Base-by-base conservation (phyloP, 2,329 filamentous ascomycete genomes). In the Dactylellina sp. region DNA sequence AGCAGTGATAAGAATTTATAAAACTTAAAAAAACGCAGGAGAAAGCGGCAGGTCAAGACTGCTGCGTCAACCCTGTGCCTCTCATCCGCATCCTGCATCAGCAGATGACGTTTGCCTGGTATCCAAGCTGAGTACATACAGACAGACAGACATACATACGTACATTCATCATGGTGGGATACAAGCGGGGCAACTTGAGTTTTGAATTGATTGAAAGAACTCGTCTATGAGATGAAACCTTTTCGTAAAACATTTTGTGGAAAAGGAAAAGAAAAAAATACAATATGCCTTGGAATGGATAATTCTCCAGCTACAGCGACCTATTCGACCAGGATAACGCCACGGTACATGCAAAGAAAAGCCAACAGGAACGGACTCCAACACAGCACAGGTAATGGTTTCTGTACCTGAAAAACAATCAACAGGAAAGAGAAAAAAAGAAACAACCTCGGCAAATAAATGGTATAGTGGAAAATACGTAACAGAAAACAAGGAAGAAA, bases 271-370 rank as follows among this genome's bases (percentile, higher is more conserved):
- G 53, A 14, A 53, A 32, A 52, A 63, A 42, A 20, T 28, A 39
- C 52, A 32, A 32, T 32, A 59, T 42, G 44, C 28, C 12, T 52
- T 32, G 37, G 24, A 50, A 47, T 20, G n/a, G 35, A 11, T 42
- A 72, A 60, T 64, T 63, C 60, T 44, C 57, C 49, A 46, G 53
- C 46, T 35, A 50, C 52, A 60, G 53, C 22, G 55, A 61, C 25
- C 44, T 42, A 24, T 55, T 55, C 55, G 56, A 68, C 53, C 55
- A 42, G 53, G 64, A 42, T 71, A 64, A 72, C 68, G 68, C 68
- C 68, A 5, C 9, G 60, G 56, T 60, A 56, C 60, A 72, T 72
- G 68, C 59, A 72, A 60, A 60, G 52, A 59, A 71, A 66, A 50
- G 40, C 46, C 42, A 68, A 59, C 11, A 63, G 42, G 20, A 64